These are phyloP conservation scores for Planoprotostelium fungivorum DNA, from an alignment of 78 protist genomes.

Conservation along the genomic window DNA sequence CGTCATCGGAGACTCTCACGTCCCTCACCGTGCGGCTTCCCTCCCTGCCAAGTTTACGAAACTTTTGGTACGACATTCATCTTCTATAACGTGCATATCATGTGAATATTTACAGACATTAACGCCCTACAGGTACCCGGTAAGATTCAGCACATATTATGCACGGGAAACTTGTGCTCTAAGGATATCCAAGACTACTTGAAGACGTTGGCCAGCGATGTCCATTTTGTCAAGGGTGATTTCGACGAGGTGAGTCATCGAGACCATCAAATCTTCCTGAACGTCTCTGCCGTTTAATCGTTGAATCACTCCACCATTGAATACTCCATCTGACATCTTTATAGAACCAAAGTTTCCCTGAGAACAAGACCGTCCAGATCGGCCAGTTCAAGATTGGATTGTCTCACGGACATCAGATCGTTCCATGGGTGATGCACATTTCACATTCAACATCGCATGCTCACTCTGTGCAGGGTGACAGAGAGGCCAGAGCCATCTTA, in stretches of 20 bases:
- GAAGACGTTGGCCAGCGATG: slow-evolving; percentile 81
- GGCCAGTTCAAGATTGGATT: slow-evolving; percentile 95
- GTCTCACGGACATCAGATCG: slow-evolving; percentile 97
- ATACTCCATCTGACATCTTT: neutral
- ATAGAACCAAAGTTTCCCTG: slow-evolving; percentile 58
- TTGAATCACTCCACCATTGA: too few species aligned
- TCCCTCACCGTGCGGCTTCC: slow-evolving; percentile 91
- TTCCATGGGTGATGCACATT: slow-evolving; percentile 70
- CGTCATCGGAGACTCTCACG: slow-evolving; percentile 97
- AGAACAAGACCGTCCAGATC: slow-evolving; percentile 76
- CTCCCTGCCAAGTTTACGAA: slow-evolving; percentile 88
- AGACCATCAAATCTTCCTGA: neutral
- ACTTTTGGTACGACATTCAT: slow-evolving; percentile 68
- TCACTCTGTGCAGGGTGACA: slow-evolving; percentile 71
- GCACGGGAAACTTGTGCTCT: slow-evolving; percentile 96
- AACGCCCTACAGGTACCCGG: slow-evolving; percentile 83
- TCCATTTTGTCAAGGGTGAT: slow-evolving; percentile 90
- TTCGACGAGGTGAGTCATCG: slow-evolving; percentile 83
- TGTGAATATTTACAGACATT: neutral
- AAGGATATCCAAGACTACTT: slow-evolving; percentile 85
- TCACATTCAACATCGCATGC: slow-evolving; percentile 2
- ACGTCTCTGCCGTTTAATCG: too few species aligned
- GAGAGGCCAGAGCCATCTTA: slow-evolving; percentile 73
- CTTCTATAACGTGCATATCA: neutral
- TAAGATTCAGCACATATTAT: slow-evolving; percentile 90